Percentiles rank a stretch among this genome's conserved stretches.
phyloP scores from a whole-genome alignment of 306 rosid species.

The Coriaria nepalensis region DNA sequence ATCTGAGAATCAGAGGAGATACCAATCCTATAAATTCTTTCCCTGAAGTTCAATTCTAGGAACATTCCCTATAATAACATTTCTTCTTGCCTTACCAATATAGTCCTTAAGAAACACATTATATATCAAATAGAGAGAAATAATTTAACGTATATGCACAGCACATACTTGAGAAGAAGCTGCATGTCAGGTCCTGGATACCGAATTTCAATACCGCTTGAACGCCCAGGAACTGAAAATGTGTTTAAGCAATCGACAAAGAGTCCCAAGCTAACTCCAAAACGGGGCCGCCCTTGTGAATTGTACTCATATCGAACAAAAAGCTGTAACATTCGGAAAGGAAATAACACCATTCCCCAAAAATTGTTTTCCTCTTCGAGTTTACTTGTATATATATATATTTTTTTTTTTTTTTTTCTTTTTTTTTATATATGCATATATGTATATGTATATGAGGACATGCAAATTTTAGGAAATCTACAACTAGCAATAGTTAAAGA shows the following conservation, averaged over 20 bases:
- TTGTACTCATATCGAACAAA: conserved; percentile 62
- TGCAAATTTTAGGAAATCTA: neutral
- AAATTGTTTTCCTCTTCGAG: neutral
- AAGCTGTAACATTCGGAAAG: conserved; percentile 26
- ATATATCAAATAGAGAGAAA: neutral
- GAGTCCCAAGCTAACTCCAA: conserved; percentile 82
- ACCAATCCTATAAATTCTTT: too few relatives aligned
- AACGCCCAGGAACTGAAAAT: conserved; percentile 61
- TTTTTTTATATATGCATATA: too few relatives aligned
- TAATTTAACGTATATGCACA: neutral
- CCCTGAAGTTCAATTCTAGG: too few relatives aligned
- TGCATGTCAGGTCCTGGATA: conserved; percentile 98
- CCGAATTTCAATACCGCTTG: conserved; percentile 46
- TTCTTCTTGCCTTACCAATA: too few relatives aligned
- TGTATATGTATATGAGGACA: neutral
- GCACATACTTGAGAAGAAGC: conserved; percentile 67
- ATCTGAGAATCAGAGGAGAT: too few relatives aligned
- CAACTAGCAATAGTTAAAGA: neutral
- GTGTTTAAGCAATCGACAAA: conserved; percentile 79
- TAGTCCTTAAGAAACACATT: too few relatives aligned
- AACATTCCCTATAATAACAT: too few relatives aligned
- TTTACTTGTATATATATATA: too few relatives aligned
- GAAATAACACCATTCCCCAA: neutral
- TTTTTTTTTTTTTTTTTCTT: too few relatives aligned
- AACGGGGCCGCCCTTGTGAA: conserved; percentile 68